Evolutionary conservation across 352 stramenopile species (phyloP).

Genomic region (Pythium sp.): DNA sequence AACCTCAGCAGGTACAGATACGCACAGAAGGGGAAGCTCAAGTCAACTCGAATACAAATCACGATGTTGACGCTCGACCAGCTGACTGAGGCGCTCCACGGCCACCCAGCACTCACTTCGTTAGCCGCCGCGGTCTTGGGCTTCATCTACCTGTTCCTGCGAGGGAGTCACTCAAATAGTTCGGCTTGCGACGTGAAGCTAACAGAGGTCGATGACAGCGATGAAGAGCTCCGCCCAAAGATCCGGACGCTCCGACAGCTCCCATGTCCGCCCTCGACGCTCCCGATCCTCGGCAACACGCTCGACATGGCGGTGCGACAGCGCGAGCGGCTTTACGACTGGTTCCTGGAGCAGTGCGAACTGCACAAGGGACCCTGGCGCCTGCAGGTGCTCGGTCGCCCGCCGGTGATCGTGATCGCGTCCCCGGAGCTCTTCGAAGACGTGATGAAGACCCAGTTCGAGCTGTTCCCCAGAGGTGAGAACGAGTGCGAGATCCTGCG

Average conservation of each 20-base stretch:
- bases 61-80: conserved; percentile 5
- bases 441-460: conserved; percentile 65
- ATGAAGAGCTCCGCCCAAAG: not conserved
- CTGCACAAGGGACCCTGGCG: conserved; percentile 43
- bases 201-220: too few relatives aligned
- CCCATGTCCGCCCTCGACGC: conserved; percentile 34
- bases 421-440: conserved; percentile 49
- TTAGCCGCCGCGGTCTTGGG: not conserved
- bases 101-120: not conserved
- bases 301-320: conserved; percentile 45
- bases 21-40: not conserved
- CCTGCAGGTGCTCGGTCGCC: conserved; percentile 31
- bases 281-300: conserved; percentile 56
- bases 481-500: conserved; percentile 30
- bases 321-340: conserved; percentile 52
- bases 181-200: not conserved
- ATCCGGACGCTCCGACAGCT: conserved; percentile 24
- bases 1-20: not conserved
- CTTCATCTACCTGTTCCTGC: not conserved
- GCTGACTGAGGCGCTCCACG: not conserved
- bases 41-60: too few relatives aligned
- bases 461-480: conserved; percentile 70
- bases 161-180: not conserved
- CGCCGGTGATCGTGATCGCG: conserved; percentile 40
- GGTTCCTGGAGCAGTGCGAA: conserved; percentile 51